phyloP scores from a whole-genome alignment of 108 stramenopile species.

The Chaetoceros tenuissimus region DNA sequence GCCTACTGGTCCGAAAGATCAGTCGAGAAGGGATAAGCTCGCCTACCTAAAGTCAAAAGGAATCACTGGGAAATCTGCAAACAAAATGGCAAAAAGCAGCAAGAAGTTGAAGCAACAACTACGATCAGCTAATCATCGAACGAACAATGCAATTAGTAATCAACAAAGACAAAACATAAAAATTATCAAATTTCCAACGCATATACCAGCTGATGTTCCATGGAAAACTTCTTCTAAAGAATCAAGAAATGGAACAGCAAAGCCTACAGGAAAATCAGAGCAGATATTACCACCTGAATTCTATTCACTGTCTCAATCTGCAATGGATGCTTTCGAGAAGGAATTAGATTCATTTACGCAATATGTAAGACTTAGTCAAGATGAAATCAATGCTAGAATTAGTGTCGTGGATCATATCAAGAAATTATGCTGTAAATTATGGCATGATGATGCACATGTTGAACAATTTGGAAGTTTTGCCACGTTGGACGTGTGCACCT shows the following conservation, averaged over 20 bases:
- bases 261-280: background rate
- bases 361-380: slow-evolving; percentile 45
- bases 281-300: background rate
- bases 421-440: background rate
- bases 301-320: background rate
- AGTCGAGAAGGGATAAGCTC: background rate
- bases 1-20: background rate
- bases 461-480: slow-evolving; percentile 73
- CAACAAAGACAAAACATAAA: background rate
- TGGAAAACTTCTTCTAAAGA: background rate
- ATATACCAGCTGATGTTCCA: background rate
- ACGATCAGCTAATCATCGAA: background rate
- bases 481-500: slow-evolving; percentile 52
- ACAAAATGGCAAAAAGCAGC: background rate
- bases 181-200: background rate
- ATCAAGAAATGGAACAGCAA: background rate
- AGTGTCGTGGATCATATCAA: background rate
- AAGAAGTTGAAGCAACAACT: background rate
- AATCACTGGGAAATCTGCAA: background rate
- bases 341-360: slow-evolving; percentile 50
- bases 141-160: background rate
- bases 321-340: slow-evolving; percentile 16
- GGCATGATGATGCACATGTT: slow-evolving; percentile 15
- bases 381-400: slow-evolving; percentile 13
- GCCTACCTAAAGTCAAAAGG: background rate